phyloP scores from a whole-genome alignment of 768 basidiomycete species.

The Leccinellum albellum region DNA sequence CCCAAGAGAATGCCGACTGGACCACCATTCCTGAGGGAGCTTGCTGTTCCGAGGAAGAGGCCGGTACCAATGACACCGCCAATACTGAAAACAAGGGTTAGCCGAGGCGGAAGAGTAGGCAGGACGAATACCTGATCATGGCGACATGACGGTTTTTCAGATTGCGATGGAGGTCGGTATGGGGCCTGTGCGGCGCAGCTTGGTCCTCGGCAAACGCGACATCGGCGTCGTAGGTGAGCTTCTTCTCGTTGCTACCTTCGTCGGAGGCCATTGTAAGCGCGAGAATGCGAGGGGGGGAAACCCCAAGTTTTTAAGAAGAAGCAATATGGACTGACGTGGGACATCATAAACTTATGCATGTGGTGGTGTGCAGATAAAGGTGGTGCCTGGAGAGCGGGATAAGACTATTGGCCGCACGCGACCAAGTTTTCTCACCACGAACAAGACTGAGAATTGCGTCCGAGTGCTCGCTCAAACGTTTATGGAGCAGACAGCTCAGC shows the following conservation, averaged over 20 bases:
- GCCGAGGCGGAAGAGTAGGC: too few species aligned
- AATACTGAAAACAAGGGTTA: constrained; percentile 15
- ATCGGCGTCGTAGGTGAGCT: not conserved
- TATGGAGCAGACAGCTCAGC: not conserved
- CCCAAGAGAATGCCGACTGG: constrained; percentile 46
- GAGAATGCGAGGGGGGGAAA: not conserved
- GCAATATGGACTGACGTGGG: not conserved
- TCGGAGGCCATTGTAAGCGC: constrained; percentile 9
- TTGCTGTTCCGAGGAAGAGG: constrained; percentile 34
- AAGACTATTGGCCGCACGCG: not conserved
- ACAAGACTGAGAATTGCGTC: not conserved
- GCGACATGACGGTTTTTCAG: constrained; percentile 34
- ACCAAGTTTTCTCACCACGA: not conserved
- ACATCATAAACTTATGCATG: not conserved
- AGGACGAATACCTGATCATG: constrained; percentile 31
- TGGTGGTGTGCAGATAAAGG: not conserved
- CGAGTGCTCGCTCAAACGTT: not conserved
- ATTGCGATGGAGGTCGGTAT: constrained; percentile 23
- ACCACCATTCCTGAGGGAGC: constrained; percentile 38
- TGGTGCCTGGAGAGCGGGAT: not conserved
- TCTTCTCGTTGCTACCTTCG: constrained; percentile 1
- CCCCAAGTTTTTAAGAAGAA: not conserved
- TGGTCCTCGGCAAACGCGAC: constrained; percentile 11
- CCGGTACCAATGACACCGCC: constrained; percentile 43
- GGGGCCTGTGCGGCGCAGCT: not conserved